A percentile compares a stretch with the other conserved stretches of the same genome.
Evolutionary conservation across 129 eudicot genomes (phyloP).

Genomic region (Arctium minus): DNA sequence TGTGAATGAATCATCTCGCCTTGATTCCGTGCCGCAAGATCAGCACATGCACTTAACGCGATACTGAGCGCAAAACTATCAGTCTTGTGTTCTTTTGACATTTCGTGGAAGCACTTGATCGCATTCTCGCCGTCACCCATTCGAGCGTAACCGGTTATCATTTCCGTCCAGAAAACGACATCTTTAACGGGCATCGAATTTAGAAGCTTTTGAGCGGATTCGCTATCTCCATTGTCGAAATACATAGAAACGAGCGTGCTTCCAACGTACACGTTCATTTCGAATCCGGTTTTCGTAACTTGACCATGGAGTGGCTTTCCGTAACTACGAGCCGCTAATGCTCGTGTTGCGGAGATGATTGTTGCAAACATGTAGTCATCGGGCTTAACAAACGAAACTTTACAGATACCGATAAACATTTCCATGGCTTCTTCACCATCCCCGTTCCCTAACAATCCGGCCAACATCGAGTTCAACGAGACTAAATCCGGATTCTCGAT

Average conservation of each 20-base stretch:
- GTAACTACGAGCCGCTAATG: constrained; percentile 36
- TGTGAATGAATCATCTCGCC: constrained; percentile 76
- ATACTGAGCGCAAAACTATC: constrained; percentile 68
- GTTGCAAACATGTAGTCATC: constrained; percentile 83
- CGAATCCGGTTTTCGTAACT: constrained; percentile 46
- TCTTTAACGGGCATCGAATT: constrained; percentile 40
- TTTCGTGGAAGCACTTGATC: constrained; percentile 43
- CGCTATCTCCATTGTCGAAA: constrained; percentile 49
- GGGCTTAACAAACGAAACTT: constrained; percentile 31
- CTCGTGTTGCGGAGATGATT: constrained; percentile 49
- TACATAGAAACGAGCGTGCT: constrained; percentile 84
- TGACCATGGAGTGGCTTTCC: constrained; percentile 81
- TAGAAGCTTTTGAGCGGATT: constrained; percentile 55
- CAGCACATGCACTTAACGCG: constrained; percentile 78
- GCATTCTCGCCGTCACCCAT: constrained; percentile 59
- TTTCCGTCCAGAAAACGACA: constrained; percentile 79
- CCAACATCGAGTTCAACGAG: constrained; percentile 82
- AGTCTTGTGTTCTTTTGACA: constrained; percentile 48
- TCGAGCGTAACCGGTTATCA: constrained; percentile 73
- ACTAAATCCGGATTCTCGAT: constrained; percentile 69
- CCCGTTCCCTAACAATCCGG: constrained; percentile 42
- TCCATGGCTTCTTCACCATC: constrained; percentile 43
- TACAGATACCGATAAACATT: constrained; percentile 38
- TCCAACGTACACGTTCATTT: constrained; percentile 45
- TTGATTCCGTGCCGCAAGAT: constrained; percentile 56